phyloP scores from a whole-genome alignment of 2,329 filamentous ascomycete genomes.

The Alternaria burnsii region DNA sequence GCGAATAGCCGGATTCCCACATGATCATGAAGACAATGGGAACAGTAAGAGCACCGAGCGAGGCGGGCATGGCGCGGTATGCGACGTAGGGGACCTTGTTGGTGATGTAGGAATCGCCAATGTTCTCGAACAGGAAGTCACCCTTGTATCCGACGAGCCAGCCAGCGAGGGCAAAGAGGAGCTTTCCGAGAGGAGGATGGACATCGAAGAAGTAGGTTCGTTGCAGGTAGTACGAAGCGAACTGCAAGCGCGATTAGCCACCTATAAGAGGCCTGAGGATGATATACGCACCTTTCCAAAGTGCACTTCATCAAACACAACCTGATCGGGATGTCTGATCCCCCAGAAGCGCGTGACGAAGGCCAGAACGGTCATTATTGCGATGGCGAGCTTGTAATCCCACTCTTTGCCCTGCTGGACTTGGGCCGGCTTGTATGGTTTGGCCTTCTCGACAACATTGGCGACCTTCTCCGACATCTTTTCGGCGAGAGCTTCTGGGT shows the following conservation, averaged over 20 bases:
- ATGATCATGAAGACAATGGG: constrained; percentile 96
- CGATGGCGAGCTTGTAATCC: constrained; percentile 83
- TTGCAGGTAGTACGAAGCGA: constrained; percentile 81
- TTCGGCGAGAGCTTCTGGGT: constrained; percentile 41
- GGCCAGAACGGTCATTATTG: constrained; percentile 79
- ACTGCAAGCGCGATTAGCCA: constrained; percentile 47
- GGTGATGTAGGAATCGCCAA: constrained; percentile 95
- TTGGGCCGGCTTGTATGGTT: constrained; percentile 43
- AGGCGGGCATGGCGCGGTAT: constrained; percentile 90
- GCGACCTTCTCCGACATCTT: constrained; percentile 42
- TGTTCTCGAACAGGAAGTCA: constrained; percentile 98
- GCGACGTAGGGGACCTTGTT: constrained; percentile 98
- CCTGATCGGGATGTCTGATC: constrained; percentile 92
- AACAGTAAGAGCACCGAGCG: constrained; percentile 90
- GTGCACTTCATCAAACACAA: constrained; percentile 98
- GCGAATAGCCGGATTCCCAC: constrained; percentile 99
- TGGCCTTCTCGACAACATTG: constrained; percentile 42
- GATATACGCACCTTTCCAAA: constrained; percentile 85
- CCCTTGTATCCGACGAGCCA: constrained; percentile 98
- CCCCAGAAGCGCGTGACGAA: constrained; percentile 96
- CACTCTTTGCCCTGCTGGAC: constrained; percentile 67
- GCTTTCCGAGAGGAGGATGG: constrained; percentile 96
- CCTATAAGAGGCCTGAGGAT: background rate
- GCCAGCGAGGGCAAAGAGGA: constrained; percentile 94
- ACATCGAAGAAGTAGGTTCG: constrained; percentile 99